Evolutionary conservation across 306 rosid species (phyloP).

Genomic region (Pachyrhizus erosus): DNA sequence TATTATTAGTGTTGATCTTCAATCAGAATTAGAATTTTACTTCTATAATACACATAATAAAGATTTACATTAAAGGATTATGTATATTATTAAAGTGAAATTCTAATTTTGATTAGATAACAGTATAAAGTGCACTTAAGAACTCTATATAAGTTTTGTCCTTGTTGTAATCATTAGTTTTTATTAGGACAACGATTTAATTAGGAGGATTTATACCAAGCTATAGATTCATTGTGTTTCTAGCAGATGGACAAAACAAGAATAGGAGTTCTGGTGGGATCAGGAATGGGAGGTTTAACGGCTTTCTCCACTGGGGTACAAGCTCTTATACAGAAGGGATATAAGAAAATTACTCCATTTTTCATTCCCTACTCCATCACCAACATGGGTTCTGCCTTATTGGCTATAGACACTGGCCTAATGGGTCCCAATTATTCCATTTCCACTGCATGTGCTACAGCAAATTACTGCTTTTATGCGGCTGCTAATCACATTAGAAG

Average conservation of each 20-base stretch:
- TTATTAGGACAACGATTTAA: not conserved
- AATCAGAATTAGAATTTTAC: not conserved
- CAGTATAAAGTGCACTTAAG: not conserved
- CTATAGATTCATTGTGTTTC: not conserved
- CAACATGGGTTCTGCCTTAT: slow-evolving; percentile 75
- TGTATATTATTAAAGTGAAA: not conserved
- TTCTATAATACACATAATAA: not conserved
- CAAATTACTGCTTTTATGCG: slow-evolving; percentile 66
- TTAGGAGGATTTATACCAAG: not conserved
- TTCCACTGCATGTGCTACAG: slow-evolving; percentile 84
- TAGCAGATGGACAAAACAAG: slow-evolving; percentile 66
- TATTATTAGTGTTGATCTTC: not conserved
- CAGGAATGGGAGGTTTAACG: slow-evolving; percentile 74
- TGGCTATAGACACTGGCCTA: slow-evolving; percentile 73
- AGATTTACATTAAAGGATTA: not conserved
- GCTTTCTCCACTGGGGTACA: slow-evolving; percentile 61
- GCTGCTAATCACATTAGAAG: slow-evolving; percentile 78
- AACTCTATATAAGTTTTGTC: not conserved
- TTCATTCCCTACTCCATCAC: slow-evolving; percentile 64
- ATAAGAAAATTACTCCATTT: slow-evolving; percentile 60
- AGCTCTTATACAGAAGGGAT: slow-evolving; percentile 57
- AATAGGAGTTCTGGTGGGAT: slow-evolving; percentile 71
- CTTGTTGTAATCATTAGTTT: not conserved
- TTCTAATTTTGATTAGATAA: not conserved
- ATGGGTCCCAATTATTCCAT: slow-evolving; percentile 82